Conservation (phyloP, 2,329 filamentous ascomycete genomes). For the Cadophora sp. region DNA sequence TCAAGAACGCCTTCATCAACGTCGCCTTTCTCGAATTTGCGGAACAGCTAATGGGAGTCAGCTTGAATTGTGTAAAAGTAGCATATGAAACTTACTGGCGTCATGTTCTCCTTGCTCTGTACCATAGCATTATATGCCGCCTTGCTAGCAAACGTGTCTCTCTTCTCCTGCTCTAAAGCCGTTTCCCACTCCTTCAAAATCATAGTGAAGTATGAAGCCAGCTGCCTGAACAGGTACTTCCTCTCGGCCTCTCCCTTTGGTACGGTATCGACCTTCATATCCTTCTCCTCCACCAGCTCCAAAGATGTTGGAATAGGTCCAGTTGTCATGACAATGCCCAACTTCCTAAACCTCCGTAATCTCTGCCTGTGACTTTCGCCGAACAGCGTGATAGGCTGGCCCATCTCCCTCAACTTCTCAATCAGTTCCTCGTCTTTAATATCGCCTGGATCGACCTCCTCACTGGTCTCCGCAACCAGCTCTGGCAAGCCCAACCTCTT, state of each 20-base stretch:
- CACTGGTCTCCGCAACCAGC: slow-evolving; percentile 59
- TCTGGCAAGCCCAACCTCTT: slow-evolving; percentile 84
- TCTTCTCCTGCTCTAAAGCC: slow-evolving; percentile 72
- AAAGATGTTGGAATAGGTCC: slow-evolving; percentile 90
- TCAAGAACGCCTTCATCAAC: slow-evolving; percentile 80
- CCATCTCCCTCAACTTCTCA: slow-evolving; percentile 70
- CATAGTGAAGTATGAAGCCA: slow-evolving; percentile 96
- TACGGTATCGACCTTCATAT: slow-evolving; percentile 81
- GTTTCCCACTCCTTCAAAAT: slow-evolving; percentile 87
- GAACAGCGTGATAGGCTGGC: slow-evolving; percentile 79
- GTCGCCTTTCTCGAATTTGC: slow-evolving; percentile 82
- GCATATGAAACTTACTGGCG: slow-evolving; percentile 59
- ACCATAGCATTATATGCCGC: slow-evolving; percentile 85
- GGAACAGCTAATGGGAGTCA: slow-evolving; percentile 68
- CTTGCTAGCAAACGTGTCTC: slow-evolving; percentile 77
- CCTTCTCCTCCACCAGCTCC: slow-evolving; percentile 78
- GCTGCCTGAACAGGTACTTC: slow-evolving; percentile 80
- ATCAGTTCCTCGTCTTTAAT: slow-evolving; percentile 75
- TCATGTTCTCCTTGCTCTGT: slow-evolving; percentile 86
- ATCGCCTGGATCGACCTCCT: slow-evolving; percentile 62
- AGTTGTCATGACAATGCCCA: slow-evolving; percentile 66
- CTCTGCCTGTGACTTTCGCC: slow-evolving; percentile 78
- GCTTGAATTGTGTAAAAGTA: background rate
- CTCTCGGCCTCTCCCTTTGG: slow-evolving; percentile 68
- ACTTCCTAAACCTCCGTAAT: slow-evolving; percentile 72